These are phyloP conservation scores for Neofusicoccum kwambonambiense DNA, from an alignment of 2,329 filamentous ascomycete species.

Conservation along the genomic window DNA sequence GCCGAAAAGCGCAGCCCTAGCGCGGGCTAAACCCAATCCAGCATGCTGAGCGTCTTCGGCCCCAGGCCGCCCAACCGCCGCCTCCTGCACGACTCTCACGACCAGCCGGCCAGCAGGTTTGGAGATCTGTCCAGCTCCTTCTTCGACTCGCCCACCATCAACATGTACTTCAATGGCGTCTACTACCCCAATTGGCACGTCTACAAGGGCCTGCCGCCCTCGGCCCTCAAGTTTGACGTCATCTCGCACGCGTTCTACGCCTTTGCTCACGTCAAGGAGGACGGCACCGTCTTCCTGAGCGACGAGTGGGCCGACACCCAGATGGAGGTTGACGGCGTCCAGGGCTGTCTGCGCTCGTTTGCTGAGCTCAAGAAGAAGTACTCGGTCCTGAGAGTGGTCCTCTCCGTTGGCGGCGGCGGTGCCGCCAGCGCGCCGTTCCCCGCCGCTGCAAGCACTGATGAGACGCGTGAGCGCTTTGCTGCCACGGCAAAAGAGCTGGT, in stretches of 20 bases:
- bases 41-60: slow-evolving; percentile 20
- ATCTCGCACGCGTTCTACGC: slow-evolving; percentile 79
- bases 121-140: not conserved
- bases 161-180: slow-evolving; percentile 64
- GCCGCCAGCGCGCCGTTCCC: slow-evolving; percentile 67
- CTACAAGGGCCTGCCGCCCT: slow-evolving; percentile 71
- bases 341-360: slow-evolving; percentile 66
- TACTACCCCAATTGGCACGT: slow-evolving; percentile 82
- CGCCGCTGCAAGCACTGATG: slow-evolving; percentile 60
- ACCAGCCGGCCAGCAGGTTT: not conserved
- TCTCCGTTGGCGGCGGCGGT: slow-evolving; percentile 75
- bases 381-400: slow-evolving; percentile 68
- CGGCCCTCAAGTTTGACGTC: slow-evolving; percentile 70
- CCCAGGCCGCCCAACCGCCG: slow-evolving; percentile 17
- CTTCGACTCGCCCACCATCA: slow-evolving; percentile 22
- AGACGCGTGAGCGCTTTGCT: slow-evolving; percentile 67
- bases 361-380: slow-evolving; percentile 70
- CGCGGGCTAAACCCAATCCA: not conserved
- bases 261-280: slow-evolving; percentile 76
- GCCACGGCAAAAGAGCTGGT: slow-evolving; percentile 65
- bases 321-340: slow-evolving; percentile 66
- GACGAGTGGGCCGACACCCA: slow-evolving; percentile 76
- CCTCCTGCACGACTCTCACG: not conserved
- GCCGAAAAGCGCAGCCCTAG: slow-evolving; percentile 10
- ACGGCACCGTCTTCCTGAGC: slow-evolving; percentile 80